Percentiles rank a stretch among this genome's conserved stretches.
Conservation (phyloP, 1,284 basidiomycete genomes). For the Inonotus obliquus region DNA sequence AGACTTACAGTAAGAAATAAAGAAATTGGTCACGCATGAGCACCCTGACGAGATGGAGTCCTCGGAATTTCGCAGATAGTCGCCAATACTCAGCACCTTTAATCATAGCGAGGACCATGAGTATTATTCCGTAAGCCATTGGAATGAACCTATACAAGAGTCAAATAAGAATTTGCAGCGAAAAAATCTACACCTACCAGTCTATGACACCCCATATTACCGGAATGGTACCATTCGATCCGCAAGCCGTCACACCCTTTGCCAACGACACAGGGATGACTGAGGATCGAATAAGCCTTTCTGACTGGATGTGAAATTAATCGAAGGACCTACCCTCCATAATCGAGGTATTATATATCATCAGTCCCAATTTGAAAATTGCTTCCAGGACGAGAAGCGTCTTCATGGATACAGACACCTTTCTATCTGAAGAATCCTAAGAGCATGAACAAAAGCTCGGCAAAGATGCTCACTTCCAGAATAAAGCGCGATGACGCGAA, state of each 20-base stretch:
- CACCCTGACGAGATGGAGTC: conserved; percentile 1
- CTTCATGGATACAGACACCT: not conserved
- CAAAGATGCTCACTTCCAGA: not conserved
- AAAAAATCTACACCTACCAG: not conserved
- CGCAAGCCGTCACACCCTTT: not conserved
- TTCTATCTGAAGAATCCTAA: not conserved
- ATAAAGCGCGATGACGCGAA: conserved; percentile 1
- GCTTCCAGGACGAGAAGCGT: not conserved
- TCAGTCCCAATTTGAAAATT: not conserved
- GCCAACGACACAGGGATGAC: not conserved
- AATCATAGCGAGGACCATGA: conserved; percentile 1
- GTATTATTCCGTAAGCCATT: not conserved
- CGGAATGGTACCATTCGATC: not conserved
- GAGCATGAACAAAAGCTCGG: not conserved
- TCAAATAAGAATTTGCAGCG: not conserved
- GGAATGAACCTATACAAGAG: not conserved
- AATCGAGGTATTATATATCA: not conserved
- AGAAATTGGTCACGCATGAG: conserved; percentile 8
- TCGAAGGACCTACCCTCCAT: not conserved
- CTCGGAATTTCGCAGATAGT: not conserved
- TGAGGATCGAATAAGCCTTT: not conserved
- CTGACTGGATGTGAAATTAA: not conserved
- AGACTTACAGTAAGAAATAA: conserved; percentile 6
- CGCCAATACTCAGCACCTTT: conserved; percentile 1
- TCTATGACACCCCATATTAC: not conserved